Base-by-base conservation (phyloP, 495 filamentous ascomycete genomes). In the Aspergillus saccharolyticus region DNA sequence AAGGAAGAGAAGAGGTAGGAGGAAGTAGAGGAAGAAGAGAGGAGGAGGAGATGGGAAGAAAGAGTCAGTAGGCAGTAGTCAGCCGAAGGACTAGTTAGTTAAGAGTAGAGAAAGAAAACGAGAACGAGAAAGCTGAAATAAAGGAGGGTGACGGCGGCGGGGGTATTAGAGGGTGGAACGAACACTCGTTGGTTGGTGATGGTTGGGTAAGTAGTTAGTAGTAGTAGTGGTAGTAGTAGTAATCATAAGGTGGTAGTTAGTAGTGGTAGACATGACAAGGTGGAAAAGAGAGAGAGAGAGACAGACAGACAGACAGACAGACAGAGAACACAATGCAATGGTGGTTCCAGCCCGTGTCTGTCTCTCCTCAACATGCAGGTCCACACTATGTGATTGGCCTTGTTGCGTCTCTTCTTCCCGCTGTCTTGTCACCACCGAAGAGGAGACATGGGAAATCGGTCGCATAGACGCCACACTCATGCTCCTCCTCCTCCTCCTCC, bases 141-240 rank as follows among this genome's bases (percentile, higher is more conserved):
- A 59, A 54, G 56, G 51, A 59, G 59, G 57, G 58, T 44, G 55
- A 56, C 61, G 60, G 69, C 66, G 60, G 57, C 53, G 54, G 60
- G 60, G 54, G 54, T 64, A 60, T 63, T 48, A 61, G 56, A 45
- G 57, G 48, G 54, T 42, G 19, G 44, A 54, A 52, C 25, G 20
- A 42, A 63, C 53, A 63, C 33, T 39, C 33, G 33, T 39, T 39
- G 33, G 33, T 39, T 39, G 33, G 33, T 39, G 33, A 12, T 39
- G 12, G 33, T 39, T 2, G 33, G 7, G 33, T 5, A 9, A 15
- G 33, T 39, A 12, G 33, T 39, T 39, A 12, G 33, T 39, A 12
- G 33, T 39, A 12, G 33, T 39, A 15, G 33, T 39, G 10, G 33
- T 39, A 15, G 33, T 39, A 39, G 33, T 39, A 39, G 12, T 15